These are phyloP conservation scores for Suhomyces kunorum DNA, from an alignment of 1,139 yeast genomes.

Conservation along the genomic window DNA sequence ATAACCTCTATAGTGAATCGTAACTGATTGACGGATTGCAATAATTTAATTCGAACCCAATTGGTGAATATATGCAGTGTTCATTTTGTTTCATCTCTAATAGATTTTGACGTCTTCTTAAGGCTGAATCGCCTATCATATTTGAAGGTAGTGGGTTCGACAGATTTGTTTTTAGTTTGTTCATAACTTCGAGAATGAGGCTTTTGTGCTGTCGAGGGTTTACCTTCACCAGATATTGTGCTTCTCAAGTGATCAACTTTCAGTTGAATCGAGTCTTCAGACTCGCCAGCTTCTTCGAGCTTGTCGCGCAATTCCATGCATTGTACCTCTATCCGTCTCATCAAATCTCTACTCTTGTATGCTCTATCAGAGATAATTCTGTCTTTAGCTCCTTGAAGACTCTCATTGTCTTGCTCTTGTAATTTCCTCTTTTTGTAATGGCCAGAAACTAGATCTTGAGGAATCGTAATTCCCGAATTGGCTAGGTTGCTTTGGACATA, in stretches of 20 bases:
- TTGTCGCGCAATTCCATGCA: slow-evolving; percentile 57
- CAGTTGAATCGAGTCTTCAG: slow-evolving; percentile 28
- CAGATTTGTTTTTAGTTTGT: no score
- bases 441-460: slow-evolving; percentile 10
- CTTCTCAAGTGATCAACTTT: slow-evolving; percentile 24
- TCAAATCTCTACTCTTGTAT: slow-evolving; percentile 54
- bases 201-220: no score
- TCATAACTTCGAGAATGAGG: not conserved
- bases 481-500: slow-evolving; percentile 56
- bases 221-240: not conserved
- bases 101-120: not conserved
- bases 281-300: slow-evolving; percentile 52
- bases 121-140: not conserved
- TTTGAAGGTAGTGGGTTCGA: not conserved
- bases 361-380: no score
- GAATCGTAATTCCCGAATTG: slow-evolving; percentile 20
- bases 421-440: slow-evolving; percentile 18
- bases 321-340: slow-evolving; percentile 52
- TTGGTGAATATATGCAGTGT: no score
- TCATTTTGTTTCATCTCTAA: not conserved
- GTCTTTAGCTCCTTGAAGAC: slow-evolving; percentile 14
- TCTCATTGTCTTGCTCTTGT: slow-evolving; percentile 16
- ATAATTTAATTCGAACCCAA: not conserved
- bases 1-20: no score
- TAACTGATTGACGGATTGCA: no score